A percentile compares a stretch with the other conserved stretches of the same genome.
phyloP scores from a whole-genome alignment of 805 yeast species.

The Alloascoidea africana region DNA sequence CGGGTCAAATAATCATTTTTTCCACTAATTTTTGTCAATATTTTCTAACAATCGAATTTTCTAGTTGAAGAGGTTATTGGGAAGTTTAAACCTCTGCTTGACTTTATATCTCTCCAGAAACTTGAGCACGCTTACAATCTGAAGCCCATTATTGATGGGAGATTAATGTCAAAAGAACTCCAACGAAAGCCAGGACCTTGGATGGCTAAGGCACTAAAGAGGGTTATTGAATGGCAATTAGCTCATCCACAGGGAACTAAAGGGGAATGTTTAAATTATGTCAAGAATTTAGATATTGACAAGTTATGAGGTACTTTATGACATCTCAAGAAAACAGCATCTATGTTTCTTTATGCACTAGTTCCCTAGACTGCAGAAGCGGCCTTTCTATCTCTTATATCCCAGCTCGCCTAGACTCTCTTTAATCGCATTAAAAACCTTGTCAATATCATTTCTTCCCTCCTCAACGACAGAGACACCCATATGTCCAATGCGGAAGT shows the following conservation, averaged over 20 bases:
- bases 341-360: no score
- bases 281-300: no score
- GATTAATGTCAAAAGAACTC: slow-evolving; percentile 35
- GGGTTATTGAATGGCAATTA: slow-evolving; percentile 60
- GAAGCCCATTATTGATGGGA: slow-evolving; percentile 68
- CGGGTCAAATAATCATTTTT: no score
- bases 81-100: no score
- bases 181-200: slow-evolving; percentile 72
- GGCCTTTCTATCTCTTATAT: slow-evolving; percentile 10
- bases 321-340: no score
- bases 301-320: no score
- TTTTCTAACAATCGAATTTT: slow-evolving; percentile 4
- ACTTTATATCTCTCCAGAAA: slow-evolving; percentile 8
- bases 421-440: slow-evolving; percentile 30
- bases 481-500: slow-evolving; percentile 95
- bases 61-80: slow-evolving; percentile 16
- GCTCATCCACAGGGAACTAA: slow-evolving; percentile 44
- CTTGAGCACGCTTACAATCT: slow-evolving; percentile 30
- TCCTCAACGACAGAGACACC: slow-evolving; percentile 59
- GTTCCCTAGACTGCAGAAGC: no score
- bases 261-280: no score
- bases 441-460: slow-evolving; percentile 36
- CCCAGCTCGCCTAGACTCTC: slow-evolving; percentile 25
- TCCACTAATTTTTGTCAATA: no score
- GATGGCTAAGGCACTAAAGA: slow-evolving; percentile 45